phyloP scores from a whole-genome alignment of 2,329 filamentous ascomycete genomes.

The Diaporthe humulicola region DNA sequence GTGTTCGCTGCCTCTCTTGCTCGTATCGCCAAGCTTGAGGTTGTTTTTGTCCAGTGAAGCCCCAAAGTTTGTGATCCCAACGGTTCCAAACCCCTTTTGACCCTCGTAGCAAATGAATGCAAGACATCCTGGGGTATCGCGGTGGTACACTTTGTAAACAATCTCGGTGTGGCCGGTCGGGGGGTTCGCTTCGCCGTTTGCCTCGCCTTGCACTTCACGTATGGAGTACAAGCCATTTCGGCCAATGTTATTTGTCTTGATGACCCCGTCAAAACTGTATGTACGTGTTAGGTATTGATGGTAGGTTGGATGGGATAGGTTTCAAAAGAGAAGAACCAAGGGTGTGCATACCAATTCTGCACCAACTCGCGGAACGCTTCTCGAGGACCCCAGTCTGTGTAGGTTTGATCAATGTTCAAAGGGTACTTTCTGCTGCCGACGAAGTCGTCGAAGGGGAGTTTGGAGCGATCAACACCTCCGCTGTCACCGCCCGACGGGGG shows the following conservation, averaged over 20 bases:
- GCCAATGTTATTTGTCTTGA: background rate
- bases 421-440: no score
- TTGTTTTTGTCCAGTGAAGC: background rate
- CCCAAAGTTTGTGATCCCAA: background rate
- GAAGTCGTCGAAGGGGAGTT: no score
- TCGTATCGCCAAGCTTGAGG: background rate
- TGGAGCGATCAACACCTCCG: background rate
- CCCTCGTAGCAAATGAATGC: background rate
- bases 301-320: no score
- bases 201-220: background rate
- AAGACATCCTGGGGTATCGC: background rate
- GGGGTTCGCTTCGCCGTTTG: background rate
- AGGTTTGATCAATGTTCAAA: background rate
- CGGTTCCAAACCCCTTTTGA: background rate
- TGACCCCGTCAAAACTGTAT: background rate
- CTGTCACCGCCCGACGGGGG: background rate
- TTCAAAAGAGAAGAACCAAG: background rate
- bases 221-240: background rate
- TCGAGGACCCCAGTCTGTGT: background rate
- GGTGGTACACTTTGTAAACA: background rate
- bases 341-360: background rate
- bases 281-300: background rate
- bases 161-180: background rate
- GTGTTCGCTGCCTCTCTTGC: background rate
- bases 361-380: conserved; percentile 16